Percentiles rank a stretch among this genome's conserved stretches.
phyloP scores from a whole-genome alignment of 139 green algal species.

The Chlorella ohadii region DNA sequence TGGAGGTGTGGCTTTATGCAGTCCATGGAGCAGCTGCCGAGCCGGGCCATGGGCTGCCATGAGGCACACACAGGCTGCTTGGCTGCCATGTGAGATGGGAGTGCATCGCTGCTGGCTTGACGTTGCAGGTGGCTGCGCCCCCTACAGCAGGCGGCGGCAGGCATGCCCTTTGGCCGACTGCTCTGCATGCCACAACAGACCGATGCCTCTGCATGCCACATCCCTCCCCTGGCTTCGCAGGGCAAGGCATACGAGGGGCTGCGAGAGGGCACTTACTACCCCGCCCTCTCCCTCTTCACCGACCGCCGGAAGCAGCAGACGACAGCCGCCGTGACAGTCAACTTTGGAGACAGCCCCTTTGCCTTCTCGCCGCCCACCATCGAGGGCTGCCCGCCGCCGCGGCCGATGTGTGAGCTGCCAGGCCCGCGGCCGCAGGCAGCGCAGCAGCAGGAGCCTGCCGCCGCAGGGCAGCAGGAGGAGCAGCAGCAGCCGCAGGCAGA shows the following conservation, averaged over 20 bases:
- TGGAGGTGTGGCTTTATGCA: no score
- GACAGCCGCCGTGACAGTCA: conserved; percentile 69
- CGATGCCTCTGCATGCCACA: neutral
- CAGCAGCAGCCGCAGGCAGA: neutral
- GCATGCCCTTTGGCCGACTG: no score
- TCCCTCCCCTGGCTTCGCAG: neutral
- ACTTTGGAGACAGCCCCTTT: conserved; percentile 73
- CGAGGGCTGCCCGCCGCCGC: conserved; percentile 34
- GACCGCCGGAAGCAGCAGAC: conserved; percentile 58
- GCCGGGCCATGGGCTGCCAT: no score
- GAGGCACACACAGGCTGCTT: no score
- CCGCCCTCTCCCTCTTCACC: conserved; percentile 81
- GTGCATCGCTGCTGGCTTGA: no score
- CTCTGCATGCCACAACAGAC: no score
- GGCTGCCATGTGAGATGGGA: no score
- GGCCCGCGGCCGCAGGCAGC: neutral
- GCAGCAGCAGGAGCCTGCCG: neutral
- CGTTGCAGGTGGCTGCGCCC: no score
- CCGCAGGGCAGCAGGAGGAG: neutral
- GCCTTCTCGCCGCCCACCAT: conserved; percentile 22
- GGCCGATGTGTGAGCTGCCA: conserved; percentile 32
- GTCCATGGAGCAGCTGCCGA: no score
- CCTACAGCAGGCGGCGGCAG: no score
- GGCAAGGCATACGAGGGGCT: conserved; percentile 53
- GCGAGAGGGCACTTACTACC: conserved; percentile 86